Evolutionary conservation across 208 protist genomes (phyloP).

Genomic region (Borovskyia barvae): DNA sequence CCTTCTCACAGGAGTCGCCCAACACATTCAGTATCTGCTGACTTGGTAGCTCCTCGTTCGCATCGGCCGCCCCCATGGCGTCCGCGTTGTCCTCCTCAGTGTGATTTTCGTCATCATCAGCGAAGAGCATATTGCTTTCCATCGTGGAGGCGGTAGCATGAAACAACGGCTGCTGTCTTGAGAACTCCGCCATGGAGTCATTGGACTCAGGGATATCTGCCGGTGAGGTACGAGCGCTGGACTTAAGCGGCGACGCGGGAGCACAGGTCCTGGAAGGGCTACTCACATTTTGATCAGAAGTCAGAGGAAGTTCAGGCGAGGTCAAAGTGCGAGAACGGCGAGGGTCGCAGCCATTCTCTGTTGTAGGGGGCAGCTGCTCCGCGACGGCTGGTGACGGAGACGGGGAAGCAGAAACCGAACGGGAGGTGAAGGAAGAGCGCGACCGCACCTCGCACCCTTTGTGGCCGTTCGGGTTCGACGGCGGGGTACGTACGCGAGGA

Average conservation of each 20-base stretch:
- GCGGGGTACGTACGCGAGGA: too few species aligned
- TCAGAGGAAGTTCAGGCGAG: too few species aligned
- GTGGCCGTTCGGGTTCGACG: too few species aligned
- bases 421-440: background rate
- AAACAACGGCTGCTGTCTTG: too few species aligned
- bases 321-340: too few species aligned
- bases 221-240: too few species aligned
- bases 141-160: conserved; percentile 7
- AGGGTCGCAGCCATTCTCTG: background rate
- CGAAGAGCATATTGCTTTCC: conserved; percentile 17
- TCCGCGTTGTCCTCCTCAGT: background rate
- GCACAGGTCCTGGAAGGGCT: too few species aligned
- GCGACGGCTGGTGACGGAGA: conserved; percentile 11
- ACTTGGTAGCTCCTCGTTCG: background rate
- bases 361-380: conserved; percentile 1
- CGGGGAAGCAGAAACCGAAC: background rate
- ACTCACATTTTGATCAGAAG: too few species aligned
- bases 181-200: too few species aligned
- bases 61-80: background rate
- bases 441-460: background rate
- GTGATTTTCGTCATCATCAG: conserved; percentile 16
- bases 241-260: too few species aligned
- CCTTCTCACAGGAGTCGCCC: conserved; percentile 7
- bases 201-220: too few species aligned
- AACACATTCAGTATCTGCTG: background rate